Percentiles rank a stretch among this genome's conserved stretches.
Conservation (phyloP, 192 early-diverging fungal genomes). For the Rhizophagus prolifer region DNA sequence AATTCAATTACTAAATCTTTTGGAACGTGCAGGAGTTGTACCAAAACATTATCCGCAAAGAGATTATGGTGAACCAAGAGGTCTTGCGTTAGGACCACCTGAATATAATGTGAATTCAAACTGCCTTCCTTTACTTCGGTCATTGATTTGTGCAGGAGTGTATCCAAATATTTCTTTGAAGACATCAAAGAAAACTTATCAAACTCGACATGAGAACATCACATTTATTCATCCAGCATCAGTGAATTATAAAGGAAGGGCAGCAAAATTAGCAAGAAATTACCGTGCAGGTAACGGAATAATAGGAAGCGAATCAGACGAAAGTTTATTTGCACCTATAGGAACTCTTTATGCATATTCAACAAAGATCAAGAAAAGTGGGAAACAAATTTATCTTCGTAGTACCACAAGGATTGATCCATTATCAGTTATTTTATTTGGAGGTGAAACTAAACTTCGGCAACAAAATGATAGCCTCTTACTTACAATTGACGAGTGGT, state of each 20-base stretch:
- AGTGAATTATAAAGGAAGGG: constrained; percentile 41
- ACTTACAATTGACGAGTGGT: constrained; percentile 43
- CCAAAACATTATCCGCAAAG: constrained; percentile 36
- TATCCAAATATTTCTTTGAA: constrained; percentile 67
- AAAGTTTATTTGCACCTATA: constrained; percentile 6
- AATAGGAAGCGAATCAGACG: constrained; percentile 29
- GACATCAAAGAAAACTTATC: constrained; percentile 40
- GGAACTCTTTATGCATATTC: constrained; percentile 47
- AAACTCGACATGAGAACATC: constrained; percentile 42
- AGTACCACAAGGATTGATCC: constrained; percentile 43
- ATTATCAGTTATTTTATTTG: constrained; percentile 43
- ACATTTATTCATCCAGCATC: constrained; percentile 45
- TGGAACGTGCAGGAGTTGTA: constrained; percentile 45
- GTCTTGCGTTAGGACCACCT: constrained; percentile 41
- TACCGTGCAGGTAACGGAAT: constrained; percentile 18
- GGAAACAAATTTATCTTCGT: constrained; percentile 42
- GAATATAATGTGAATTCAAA: constrained; percentile 60
- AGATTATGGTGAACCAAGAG: constrained; percentile 13
- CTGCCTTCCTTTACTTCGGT: constrained; percentile 63
- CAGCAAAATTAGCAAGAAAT: neutral
- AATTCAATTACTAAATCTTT: constrained; percentile 41
- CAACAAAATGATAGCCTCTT: constrained; percentile 32
- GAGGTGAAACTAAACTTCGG: constrained; percentile 37
- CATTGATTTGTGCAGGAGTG: constrained; percentile 78
- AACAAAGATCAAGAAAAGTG: constrained; percentile 40